A percentile compares a stretch with the other conserved stretches of the same genome.
phyloP scores from a whole-genome alignment of 1,284 basidiomycete genomes.

The Tylopilus microsporus region DNA sequence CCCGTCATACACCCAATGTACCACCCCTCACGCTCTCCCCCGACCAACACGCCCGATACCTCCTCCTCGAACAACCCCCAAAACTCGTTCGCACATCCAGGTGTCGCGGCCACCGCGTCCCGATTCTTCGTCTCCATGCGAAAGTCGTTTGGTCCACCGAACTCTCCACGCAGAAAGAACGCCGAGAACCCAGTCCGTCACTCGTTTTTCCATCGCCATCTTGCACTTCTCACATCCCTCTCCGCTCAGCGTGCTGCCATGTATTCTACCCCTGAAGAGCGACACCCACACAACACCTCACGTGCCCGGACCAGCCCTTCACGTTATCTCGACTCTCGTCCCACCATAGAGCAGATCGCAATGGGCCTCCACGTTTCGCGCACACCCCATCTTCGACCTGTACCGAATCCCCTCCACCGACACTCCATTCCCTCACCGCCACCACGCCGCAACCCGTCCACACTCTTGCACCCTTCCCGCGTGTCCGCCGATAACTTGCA shows the following conservation, averaged over 20 bases:
- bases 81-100: conserved; percentile 3
- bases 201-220: not conserved
- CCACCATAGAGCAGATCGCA: conserved; percentile 66
- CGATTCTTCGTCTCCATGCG: conserved; percentile 31
- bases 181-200: conserved; percentile 18
- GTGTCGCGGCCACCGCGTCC: conserved; percentile 24
- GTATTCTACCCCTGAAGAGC: conserved; percentile 54
- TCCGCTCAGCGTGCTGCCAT: conserved; percentile 35
- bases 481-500: conserved; percentile 15
- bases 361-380: conserved; percentile 72
- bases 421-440: conserved; percentile 17
- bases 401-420: conserved; percentile 17
- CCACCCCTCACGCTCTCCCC: conserved; percentile 18
- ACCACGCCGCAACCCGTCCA: conserved; percentile 19
- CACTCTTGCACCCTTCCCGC: conserved; percentile 4
- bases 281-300: conserved; percentile 26
- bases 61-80: not conserved
- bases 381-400: conserved; percentile 58
- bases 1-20: not conserved
- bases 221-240: conserved; percentile 10
- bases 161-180: conserved; percentile 21
- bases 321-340: conserved; percentile 45
- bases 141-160: conserved; percentile 24
- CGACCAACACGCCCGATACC: conserved; percentile 12
- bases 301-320: conserved; percentile 32